These are phyloP conservation scores for Gossypium aridum DNA, from an alignment of 441 rosid genomes.

Conservation along the genomic window DNA sequence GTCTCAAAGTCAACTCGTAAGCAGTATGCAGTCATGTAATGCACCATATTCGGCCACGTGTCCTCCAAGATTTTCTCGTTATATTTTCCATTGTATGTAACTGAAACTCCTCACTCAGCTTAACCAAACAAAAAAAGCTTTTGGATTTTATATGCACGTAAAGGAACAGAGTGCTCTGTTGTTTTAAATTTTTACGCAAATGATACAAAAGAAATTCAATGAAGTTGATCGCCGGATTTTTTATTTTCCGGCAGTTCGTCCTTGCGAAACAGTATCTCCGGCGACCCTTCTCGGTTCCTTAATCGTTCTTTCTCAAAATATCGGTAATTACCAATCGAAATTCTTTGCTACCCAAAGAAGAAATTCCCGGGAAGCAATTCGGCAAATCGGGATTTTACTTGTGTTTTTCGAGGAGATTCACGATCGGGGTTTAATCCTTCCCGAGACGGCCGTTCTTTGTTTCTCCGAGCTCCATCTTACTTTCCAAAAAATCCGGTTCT, in stretches of 20 bases:
- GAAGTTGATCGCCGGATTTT: conserved; percentile 49
- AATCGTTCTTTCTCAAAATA: conserved; percentile 30
- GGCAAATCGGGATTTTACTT: conserved; percentile 43
- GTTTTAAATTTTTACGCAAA: conserved; percentile 6
- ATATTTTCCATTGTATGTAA: not conserved
- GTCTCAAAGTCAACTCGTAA: conserved; percentile 12
- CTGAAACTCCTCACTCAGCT: not conserved
- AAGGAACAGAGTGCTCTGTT: not conserved
- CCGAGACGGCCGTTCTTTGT: conserved; percentile 33
- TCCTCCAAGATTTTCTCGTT: conserved; percentile 2
- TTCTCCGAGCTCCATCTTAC: conserved; percentile 63
- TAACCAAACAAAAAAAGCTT: not conserved
- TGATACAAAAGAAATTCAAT: conserved; percentile 33
- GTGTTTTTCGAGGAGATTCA: conserved; percentile 53
- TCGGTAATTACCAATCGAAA: conserved; percentile 32
- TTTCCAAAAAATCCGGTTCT: conserved; percentile 54
- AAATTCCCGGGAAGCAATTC: conserved; percentile 38
- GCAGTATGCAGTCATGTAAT: not conserved
- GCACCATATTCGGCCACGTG: conserved; percentile 31
- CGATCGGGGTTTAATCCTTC: conserved; percentile 17
- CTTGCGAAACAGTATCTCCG: conserved; percentile 49
- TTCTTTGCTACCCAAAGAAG: conserved; percentile 46
- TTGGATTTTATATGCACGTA: not conserved
- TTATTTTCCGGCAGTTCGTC: conserved; percentile 64
- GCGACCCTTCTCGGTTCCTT: conserved; percentile 49